phyloP scores from a whole-genome alignment of 2,329 filamentous ascomycete species.

The Fusarium sp. region DNA sequence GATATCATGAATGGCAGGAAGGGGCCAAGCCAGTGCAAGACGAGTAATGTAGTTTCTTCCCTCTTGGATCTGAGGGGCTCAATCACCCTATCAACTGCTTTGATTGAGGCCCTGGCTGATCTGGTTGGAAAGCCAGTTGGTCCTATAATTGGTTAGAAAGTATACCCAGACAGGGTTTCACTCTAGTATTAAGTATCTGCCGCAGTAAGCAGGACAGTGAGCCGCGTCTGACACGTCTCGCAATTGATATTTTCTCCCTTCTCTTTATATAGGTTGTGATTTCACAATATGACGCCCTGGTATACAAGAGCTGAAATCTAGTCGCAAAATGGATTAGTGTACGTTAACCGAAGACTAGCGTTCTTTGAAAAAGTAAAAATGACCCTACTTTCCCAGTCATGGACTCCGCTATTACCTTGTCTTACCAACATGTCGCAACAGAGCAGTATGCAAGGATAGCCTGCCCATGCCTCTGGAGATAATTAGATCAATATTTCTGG shows the following conservation, averaged over 20 bases:
- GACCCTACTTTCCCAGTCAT: no score
- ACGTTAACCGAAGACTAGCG: no score
- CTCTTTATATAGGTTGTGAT: fast-evolving
- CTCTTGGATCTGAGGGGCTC: not conserved
- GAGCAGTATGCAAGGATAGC: no score
- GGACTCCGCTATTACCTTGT: no score
- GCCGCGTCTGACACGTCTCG: not conserved
- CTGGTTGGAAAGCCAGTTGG: not conserved
- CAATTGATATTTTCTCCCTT: not conserved
- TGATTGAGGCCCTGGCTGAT: not conserved
- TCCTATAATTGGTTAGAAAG: not conserved
- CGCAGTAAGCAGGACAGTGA: fast-evolving
- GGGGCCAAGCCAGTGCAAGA: not conserved
- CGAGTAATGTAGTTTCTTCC: not conserved
- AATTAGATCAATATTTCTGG: no score
- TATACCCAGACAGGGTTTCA: not conserved
- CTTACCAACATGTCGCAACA: no score
- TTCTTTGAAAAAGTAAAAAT: no score
- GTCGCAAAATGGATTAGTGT: no score
- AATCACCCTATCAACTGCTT: not conserved
- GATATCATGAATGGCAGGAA: not conserved
- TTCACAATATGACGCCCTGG: no score
- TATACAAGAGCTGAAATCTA: no score
- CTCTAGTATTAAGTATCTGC: no score
- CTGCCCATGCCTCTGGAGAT: no score